Conservation (phyloP, 2,329 filamentous ascomycete species). For the Paecilomyces sp. region DNA sequence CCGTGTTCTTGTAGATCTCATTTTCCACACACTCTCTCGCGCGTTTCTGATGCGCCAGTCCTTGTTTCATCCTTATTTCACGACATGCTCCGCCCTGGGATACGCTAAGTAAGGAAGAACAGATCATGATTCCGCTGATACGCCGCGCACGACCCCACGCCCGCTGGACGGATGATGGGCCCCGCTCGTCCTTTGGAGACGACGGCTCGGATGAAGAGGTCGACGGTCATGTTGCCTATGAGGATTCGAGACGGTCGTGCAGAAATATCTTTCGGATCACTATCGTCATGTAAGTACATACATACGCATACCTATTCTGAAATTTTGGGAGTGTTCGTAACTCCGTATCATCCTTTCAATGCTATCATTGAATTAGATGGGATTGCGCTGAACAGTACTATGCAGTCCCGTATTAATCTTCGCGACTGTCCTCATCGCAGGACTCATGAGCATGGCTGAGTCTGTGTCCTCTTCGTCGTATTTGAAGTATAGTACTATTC, state of each 20-base stretch:
- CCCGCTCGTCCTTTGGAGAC: not conserved
- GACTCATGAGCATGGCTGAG: constrained; percentile 12
- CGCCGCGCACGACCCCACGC: not conserved
- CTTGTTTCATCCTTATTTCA: not conserved
- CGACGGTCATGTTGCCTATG: not conserved
- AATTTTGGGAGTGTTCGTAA: no score
- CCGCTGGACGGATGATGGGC: not conserved
- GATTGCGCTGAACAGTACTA: constrained; percentile 3
- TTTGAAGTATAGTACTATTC: constrained; percentile 33
- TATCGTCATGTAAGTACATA: constrained; percentile 6
- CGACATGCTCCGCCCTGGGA: not conserved
- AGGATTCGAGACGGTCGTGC: not conserved
- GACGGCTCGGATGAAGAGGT: not conserved
- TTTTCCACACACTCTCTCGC: not conserved
- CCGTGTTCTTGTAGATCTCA: not conserved
- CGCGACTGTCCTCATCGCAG: constrained; percentile 5
- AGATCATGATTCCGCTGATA: not conserved
- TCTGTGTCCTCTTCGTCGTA: constrained; percentile 10
- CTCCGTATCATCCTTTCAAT: not conserved
- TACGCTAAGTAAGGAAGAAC: not conserved
- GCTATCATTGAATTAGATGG: not conserved
- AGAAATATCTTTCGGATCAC: constrained; percentile 1
- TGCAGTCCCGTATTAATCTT: constrained; percentile 5
- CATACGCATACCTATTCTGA: no score
- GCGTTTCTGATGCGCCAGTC: not conserved